A percentile compares a stretch with the other conserved stretches of the same genome.
Evolutionary conservation across 2,329 filamentous ascomycete species (phyloP).

Genomic region (Cladosporium sp.): DNA sequence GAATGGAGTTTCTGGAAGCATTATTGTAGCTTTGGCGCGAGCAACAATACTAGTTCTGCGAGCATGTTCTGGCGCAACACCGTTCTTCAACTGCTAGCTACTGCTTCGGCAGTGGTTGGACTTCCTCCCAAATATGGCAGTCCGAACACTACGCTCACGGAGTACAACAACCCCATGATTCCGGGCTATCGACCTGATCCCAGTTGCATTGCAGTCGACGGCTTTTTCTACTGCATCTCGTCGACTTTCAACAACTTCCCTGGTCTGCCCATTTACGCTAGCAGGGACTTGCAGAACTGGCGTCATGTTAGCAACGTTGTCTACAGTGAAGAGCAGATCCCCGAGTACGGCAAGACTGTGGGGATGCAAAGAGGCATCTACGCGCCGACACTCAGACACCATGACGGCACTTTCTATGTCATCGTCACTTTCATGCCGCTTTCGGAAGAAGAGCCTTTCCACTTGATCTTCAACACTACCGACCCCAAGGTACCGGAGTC

Average conservation of each 20-base stretch:
- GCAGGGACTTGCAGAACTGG: slow-evolving; percentile 47
- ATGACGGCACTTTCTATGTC: slow-evolving; percentile 43
- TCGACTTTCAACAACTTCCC: slow-evolving; percentile 48
- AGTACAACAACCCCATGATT: slow-evolving; percentile 46
- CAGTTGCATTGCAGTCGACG: slow-evolving; percentile 41
- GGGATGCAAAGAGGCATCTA: slow-evolving; percentile 42
- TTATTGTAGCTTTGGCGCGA: neutral
- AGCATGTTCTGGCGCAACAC: slow-evolving; percentile 11
- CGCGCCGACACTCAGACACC: slow-evolving; percentile 42
- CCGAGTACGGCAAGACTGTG: slow-evolving; percentile 37
- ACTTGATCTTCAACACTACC: slow-evolving; percentile 48
- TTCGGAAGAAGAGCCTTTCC: slow-evolving; percentile 23
- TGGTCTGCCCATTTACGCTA: slow-evolving; percentile 46
- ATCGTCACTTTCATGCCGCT: slow-evolving; percentile 16
- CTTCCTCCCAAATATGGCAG: slow-evolving; percentile 14
- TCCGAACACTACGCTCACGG: slow-evolving; percentile 16
- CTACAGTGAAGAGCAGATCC: slow-evolving; percentile 41
- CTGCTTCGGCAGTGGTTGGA: neutral
- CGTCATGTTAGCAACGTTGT: slow-evolving; percentile 39
- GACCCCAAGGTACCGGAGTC: slow-evolving; percentile 33
- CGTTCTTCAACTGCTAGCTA: neutral
- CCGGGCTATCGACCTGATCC: slow-evolving; percentile 51
- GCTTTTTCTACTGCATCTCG: slow-evolving; percentile 46
- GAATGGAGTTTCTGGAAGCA: neutral
- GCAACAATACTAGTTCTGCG: neutral